phyloP scores from a whole-genome alignment of 208 protist species.

The Strigomonas culicis region DNA sequence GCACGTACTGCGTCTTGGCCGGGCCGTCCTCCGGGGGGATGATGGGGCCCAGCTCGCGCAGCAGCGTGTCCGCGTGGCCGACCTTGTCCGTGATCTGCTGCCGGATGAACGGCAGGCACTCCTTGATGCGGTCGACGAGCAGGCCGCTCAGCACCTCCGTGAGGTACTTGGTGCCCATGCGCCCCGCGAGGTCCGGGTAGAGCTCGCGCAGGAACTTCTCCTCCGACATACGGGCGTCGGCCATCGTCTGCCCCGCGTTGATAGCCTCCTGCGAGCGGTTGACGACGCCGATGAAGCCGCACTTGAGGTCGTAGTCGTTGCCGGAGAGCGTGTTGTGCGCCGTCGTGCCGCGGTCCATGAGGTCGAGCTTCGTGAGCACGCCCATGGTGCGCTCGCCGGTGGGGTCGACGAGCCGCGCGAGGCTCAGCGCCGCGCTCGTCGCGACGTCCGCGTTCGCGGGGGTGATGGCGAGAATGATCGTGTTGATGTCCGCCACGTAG shows the following conservation, averaged over 20 bases:
- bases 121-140: slow-evolving; percentile 4
- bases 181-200: slow-evolving; percentile 4
- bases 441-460: slow-evolving; percentile 8
- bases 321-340: neutral
- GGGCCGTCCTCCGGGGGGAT: slow-evolving; percentile 10
- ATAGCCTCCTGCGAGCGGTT: slow-evolving; percentile 11
- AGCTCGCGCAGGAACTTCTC: slow-evolving; percentile 3
- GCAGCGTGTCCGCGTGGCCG: neutral
- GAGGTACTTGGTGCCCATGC: slow-evolving; percentile 4
- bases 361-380: slow-evolving; percentile 10
- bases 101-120: slow-evolving; percentile 1
- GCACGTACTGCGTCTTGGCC: slow-evolving; percentile 1
- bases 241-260: slow-evolving; percentile 5
- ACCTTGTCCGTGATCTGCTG: slow-evolving; percentile 10
- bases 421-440: slow-evolving; percentile 3
- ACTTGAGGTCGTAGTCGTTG: slow-evolving; percentile 7
- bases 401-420: slow-evolving; percentile 2
- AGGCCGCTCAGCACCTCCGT: slow-evolving; percentile 4
- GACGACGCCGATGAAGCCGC: slow-evolving; percentile 10
- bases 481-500: slow-evolving; percentile 8
- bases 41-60: neutral
- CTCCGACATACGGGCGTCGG: slow-evolving; percentile 4
- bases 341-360: neutral
- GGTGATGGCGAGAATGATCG: slow-evolving; percentile 14
- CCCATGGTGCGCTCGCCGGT: slow-evolving; percentile 5